Base-by-base conservation (phyloP, 192 early-diverging fungal species). In the Mortierella antarctica region DNA sequence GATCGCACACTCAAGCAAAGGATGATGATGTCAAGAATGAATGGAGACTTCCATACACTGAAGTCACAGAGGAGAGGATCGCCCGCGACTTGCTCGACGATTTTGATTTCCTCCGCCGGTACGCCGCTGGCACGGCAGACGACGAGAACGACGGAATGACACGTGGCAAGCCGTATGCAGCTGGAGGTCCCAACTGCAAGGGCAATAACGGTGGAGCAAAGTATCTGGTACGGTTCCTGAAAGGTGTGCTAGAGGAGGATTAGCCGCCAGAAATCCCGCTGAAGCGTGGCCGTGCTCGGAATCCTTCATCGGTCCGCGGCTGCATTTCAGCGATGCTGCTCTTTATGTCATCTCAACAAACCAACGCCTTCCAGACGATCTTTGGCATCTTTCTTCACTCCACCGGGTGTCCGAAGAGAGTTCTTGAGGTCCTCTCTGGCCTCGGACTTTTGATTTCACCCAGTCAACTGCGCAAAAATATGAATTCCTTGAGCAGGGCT, bases 361-460 rank as follows among this genome's bases (percentile, higher is more conserved):
- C 56, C 49, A 71, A 62, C 13, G 51, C 58, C 52, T 71, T 71
- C n/a, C 69, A 62, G 52, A 62, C 69, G 6, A 47, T 63, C 60
- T 48, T 72, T 61, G 70, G 70, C 6, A 18, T 57, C 51, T 72
- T 64, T 72, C 55, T 72, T 10, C 55, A 49, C 23, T 49, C 11
- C 13, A 70, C 57, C 41, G 70, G 70, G 65, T 57, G 45, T n/a
- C 61, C 53, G 12, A 55, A 58, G 53, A 57, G 47, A 58, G 46
- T 58, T 0, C 8, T 64, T 14, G 62, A 64, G 23, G 7, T 65
- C 47, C 46, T 72, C 46, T 63, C 70, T 58, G 62, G 54, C 2
- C 44, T 58, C 5, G 70, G 70, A 5, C 61, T 72, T 57, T 72
- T 47, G 15, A 12, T 72, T n/a, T 72, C 70, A 15, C 50, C 63